Evolutionary conservation across 306 rosid genomes (phyloP).

Genomic region (Ormosia emarginata): DNA sequence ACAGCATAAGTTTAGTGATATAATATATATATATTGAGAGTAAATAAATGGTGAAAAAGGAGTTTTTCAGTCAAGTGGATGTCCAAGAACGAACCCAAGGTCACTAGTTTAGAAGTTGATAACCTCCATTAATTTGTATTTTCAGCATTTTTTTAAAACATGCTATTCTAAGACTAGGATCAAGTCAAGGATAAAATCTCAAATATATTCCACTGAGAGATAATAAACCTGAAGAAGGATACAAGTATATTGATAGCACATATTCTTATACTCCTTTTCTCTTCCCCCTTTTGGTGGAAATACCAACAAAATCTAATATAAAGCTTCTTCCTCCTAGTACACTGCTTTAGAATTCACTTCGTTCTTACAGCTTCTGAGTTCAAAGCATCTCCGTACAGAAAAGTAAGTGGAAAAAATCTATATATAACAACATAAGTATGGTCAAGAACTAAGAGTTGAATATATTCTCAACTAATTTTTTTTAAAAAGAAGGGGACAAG

Average conservation of each 20-base stretch:
- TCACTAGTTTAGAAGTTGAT: too few species aligned
- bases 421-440: background rate
- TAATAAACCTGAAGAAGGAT: background rate
- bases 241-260: background rate
- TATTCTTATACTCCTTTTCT: background rate
- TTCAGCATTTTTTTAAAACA: too few species aligned
- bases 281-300: background rate
- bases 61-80: too few species aligned
- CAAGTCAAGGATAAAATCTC: background rate
- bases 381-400: background rate
- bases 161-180: background rate
- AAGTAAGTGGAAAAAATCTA: background rate
- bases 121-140: too few species aligned
- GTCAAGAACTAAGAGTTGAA: slow-evolving; percentile 1
- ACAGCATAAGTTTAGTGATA: too few species aligned
- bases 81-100: too few species aligned
- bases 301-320: background rate
- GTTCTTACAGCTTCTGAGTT: background rate
- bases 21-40: too few species aligned
- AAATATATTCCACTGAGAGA: background rate
- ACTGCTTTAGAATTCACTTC: background rate
- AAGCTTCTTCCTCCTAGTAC: background rate
- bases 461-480: background rate
- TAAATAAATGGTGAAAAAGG: too few species aligned
- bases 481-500: background rate